Base-by-base conservation (phyloP, 106 monocot species). In the Phalaenopsis equestris region DNA sequence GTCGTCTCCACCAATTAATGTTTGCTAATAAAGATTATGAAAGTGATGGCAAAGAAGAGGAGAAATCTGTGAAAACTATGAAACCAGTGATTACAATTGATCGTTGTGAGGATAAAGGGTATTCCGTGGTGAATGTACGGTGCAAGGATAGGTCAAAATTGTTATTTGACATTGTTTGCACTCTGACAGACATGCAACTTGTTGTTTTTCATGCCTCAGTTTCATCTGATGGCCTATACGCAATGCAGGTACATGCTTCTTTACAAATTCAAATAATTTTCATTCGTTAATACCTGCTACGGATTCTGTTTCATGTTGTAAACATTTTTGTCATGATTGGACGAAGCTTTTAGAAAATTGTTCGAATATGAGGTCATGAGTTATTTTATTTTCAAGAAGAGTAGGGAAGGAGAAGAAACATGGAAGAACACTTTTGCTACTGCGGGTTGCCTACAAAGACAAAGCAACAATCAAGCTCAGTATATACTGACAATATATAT, bases 1-100 rank as follows among this genome's bases (percentile, higher is more conserved):
- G 96, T 30, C 88, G 96, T 18, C 89, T 97, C 8, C 96, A 97
- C 81, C 96, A 97, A 65, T 79, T 97, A 21, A 94, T 97, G 96
- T 89, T 82, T 75, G 90, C 94, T 46, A 94, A 97, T 47, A 87
- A 79, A 81, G 94, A 97, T 61, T 89, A 85, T 84, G 91, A 87
- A 77, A 56, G 36, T 56, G 84, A 78, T 77, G 79, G 47, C 8
- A 82, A 56, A 43, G 79, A 67, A 5, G 83, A 81, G 16, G 79
- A 46, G 18, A 81, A 81, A 16, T 81, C 70, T 76, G 67, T 43
- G 3, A 30, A 14, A 3, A 30, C 72, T 42, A 78, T 78, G 16
- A 90, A 82, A 55, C 94, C 97, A n/a, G 47, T 90, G 37, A 85
- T 97, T 10, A 90, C 82, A 12, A 84, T 97, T 72, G 97, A 97